These are phyloP conservation scores for Cardiospermum halicacabum DNA, from an alignment of 345 rosid species.

Conservation along the genomic window DNA sequence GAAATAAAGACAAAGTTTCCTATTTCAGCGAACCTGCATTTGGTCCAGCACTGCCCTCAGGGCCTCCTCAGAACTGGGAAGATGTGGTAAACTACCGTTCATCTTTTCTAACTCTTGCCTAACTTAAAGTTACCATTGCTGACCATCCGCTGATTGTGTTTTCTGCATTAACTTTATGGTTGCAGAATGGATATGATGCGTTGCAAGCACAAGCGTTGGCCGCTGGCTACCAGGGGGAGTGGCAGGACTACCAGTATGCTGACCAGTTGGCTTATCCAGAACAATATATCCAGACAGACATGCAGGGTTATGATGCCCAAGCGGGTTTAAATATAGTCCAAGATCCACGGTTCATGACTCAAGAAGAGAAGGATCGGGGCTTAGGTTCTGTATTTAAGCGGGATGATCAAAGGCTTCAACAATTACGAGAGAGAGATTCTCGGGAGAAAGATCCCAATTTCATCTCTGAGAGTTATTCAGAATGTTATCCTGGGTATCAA, in stretches of 20 bases:
- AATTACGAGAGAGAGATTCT: constrained; percentile 81
- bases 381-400: constrained; percentile 98
- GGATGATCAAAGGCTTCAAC: constrained; percentile 94
- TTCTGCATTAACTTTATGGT: constrained; percentile 7
- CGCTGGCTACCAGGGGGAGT: constrained; percentile 71
- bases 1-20: constrained; percentile 67
- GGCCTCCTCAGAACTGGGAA: constrained; percentile 73
- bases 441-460: constrained; percentile 94
- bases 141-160: constrained; percentile 3
- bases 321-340: constrained; percentile 32
- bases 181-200: constrained; percentile 74
- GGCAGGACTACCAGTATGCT: constrained; percentile 90
- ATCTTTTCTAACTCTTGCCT: neutral
- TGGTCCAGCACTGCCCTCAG: constrained; percentile 77
- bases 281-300: constrained; percentile 69
- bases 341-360: constrained; percentile 92
- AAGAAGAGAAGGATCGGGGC: constrained; percentile 98
- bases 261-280: constrained; percentile 81
- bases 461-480: constrained; percentile 93
- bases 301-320: constrained; percentile 62
- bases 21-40: constrained; percentile 72
- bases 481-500: constrained; percentile 99
- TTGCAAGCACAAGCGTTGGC: constrained; percentile 71
- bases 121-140: neutral
- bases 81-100: constrained; percentile 40